Conservation (phyloP, 1,284 basidiomycete genomes). For the Peniophora sp. region DNA sequence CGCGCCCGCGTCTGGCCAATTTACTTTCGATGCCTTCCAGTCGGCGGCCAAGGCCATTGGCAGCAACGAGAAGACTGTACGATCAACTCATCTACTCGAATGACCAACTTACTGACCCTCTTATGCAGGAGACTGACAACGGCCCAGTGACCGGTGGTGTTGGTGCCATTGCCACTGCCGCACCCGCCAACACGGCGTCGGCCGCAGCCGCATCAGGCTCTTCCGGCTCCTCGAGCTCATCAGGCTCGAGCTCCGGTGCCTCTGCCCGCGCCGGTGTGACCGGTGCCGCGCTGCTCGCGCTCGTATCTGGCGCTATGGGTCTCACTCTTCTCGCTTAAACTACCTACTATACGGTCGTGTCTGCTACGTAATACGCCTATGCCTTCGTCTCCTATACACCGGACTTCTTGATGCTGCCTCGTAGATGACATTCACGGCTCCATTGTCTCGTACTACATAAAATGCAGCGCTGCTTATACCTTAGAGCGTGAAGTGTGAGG, state of each 20-base stretch:
- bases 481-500: no score
- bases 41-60: conserved; percentile 37
- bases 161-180: conserved; percentile 26
- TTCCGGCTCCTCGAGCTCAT: neutral
- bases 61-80: conserved; percentile 26
- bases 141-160: conserved; percentile 33
- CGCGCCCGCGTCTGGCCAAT: conserved; percentile 40
- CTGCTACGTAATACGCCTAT: no score
- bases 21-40: conserved; percentile 44
- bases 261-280: neutral
- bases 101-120: neutral
- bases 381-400: no score
- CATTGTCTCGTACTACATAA: no score
- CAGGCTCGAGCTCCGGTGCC: neutral
- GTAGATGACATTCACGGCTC: no score
- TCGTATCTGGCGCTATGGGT: neutral
- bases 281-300: neutral
- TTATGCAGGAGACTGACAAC: conserved; percentile 25
- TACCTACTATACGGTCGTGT: no score
- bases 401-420: no score
- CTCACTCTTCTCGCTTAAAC: no score
- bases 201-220: neutral
- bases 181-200: conserved; percentile 9
- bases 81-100: conserved; percentile 9
- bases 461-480: no score